Conservation (phyloP, 148 eudicot species). For the Persicaria tinctoria region DNA sequence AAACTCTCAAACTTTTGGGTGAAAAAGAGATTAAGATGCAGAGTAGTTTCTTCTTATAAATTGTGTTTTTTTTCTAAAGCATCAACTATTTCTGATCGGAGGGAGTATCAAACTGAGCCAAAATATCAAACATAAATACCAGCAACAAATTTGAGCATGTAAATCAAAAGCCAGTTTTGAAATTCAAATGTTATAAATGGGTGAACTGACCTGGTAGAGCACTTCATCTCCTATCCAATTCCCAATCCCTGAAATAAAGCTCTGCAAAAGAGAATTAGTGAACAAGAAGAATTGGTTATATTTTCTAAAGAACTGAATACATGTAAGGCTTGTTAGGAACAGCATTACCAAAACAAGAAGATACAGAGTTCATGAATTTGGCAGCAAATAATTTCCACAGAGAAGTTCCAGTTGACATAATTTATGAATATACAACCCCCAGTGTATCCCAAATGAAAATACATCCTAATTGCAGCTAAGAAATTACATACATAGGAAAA, state of each 20-base stretch:
- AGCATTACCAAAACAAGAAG: neutral
- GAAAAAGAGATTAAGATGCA: no score
- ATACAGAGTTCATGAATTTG: neutral
- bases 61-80: no score
- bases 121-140: slow-evolving; percentile 6
- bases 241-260: slow-evolving; percentile 90
- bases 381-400: neutral
- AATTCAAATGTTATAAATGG: neutral
- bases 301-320: neutral
- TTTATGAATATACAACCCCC: neutral
- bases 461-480: neutral
- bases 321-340: neutral
- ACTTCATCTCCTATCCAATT: slow-evolving; percentile 99
- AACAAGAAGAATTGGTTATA: neutral
- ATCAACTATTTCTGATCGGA: neutral
- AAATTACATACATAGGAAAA: neutral
- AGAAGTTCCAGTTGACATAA: neutral
- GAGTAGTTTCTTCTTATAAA: no score
- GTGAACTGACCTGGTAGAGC: slow-evolving; percentile 73
- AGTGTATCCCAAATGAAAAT: neutral
- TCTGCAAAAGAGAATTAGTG: slow-evolving; percentile 32
- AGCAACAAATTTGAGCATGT: slow-evolving; percentile 6
- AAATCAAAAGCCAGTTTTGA: slow-evolving; percentile 12
- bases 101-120: neutral
- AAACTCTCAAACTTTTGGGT: no score